Percentiles rank a stretch among this genome's conserved stretches.
These are phyloP conservation scores for Suillus spraguei DNA, from an alignment of 768 basidiomycete species.

Conservation along the genomic window DNA sequence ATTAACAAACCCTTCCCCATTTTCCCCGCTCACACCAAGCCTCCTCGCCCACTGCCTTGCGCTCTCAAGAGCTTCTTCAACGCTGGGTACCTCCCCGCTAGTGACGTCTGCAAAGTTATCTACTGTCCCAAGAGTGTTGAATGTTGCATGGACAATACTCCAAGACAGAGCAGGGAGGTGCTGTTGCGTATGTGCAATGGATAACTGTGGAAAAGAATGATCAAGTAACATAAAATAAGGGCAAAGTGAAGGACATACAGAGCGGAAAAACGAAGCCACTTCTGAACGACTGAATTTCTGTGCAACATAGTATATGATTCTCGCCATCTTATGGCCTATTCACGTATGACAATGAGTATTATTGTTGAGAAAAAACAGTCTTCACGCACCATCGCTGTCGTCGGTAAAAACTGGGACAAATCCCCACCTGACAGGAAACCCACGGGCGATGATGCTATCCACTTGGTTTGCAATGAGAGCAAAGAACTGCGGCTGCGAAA, in stretches of 20 bases:
- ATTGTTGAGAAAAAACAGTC: neutral
- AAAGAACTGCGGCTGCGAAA: constrained; percentile 62
- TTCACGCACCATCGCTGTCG: constrained; percentile 40
- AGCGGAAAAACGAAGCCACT: constrained; percentile 47
- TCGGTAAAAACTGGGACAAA: constrained; percentile 72
- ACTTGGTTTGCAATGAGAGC: constrained; percentile 67
- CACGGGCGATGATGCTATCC: constrained; percentile 68
- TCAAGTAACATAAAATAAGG: constrained; percentile 7
- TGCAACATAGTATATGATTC: constrained; percentile 68
- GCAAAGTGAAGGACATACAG: neutral
- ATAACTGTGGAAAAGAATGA: constrained; percentile 33
- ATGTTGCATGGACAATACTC: constrained; percentile 42
- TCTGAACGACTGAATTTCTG: constrained; percentile 61
- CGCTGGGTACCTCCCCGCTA: constrained; percentile 22
- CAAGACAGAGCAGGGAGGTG: constrained; percentile 43
- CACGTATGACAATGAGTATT: neutral
- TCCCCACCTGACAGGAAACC: constrained; percentile 82
- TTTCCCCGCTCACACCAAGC: constrained; percentile 48
- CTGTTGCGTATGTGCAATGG: constrained; percentile 36
- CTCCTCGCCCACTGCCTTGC: constrained; percentile 58
- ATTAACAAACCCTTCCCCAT: constrained; percentile 76
- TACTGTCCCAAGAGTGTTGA: constrained; percentile 36
- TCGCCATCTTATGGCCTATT: constrained; percentile 69
- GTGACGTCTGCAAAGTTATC: constrained; percentile 47
- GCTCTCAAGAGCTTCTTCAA: constrained; percentile 41